Percentiles rank a stretch among this genome's conserved stretches.
These are phyloP conservation scores for Agrocybe chaxingu DNA, from an alignment of 768 basidiomycete species.

Conservation along the genomic window DNA sequence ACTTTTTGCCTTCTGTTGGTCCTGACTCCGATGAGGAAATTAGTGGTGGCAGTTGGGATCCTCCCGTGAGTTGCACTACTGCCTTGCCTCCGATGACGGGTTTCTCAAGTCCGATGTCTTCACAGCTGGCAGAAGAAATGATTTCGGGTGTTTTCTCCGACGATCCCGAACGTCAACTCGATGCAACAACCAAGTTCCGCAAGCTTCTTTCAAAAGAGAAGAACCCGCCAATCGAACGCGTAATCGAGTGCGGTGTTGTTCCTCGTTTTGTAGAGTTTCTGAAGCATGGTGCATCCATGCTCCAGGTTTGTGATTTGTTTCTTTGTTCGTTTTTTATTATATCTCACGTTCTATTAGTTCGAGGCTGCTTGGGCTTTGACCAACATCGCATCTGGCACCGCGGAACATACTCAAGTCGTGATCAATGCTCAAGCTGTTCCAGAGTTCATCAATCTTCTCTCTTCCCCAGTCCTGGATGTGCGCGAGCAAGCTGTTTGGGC, in stretches of 20 bases:
- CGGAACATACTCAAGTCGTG: constrained; percentile 97
- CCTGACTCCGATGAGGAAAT: constrained; percentile 93
- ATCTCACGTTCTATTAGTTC: constrained; percentile 49
- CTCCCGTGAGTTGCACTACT: constrained; percentile 52
- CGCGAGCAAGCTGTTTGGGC: constrained; percentile 99
- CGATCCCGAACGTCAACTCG: constrained; percentile 87
- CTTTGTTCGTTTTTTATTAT: constrained; percentile 3
- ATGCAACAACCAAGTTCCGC: constrained; percentile 97
- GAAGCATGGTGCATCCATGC: constrained; percentile 74
- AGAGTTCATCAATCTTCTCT: constrained; percentile 94
- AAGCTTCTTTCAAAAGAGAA: constrained; percentile 99
- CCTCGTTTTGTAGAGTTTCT: constrained; percentile 97
- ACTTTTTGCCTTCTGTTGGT: constrained; percentile 74
- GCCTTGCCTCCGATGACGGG: constrained; percentile 8
- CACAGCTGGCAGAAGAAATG: constrained; percentile 86
- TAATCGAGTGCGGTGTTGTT: constrained; percentile 96
- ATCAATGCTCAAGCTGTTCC: constrained; percentile 94
- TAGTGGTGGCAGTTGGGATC: constrained; percentile 67
- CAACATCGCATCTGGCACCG: constrained; percentile 97
- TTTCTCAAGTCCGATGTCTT: constrained; percentile 11
- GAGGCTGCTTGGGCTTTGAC: constrained; percentile 98
- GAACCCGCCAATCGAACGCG: constrained; percentile 98
- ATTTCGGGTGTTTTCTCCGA: constrained; percentile 90
- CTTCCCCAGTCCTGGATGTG: constrained; percentile 93
- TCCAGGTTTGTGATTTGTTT: constrained; percentile 53